phyloP scores from a whole-genome alignment of 371 early-diverging fungal species.

The Blakeslea trispora region DNA sequence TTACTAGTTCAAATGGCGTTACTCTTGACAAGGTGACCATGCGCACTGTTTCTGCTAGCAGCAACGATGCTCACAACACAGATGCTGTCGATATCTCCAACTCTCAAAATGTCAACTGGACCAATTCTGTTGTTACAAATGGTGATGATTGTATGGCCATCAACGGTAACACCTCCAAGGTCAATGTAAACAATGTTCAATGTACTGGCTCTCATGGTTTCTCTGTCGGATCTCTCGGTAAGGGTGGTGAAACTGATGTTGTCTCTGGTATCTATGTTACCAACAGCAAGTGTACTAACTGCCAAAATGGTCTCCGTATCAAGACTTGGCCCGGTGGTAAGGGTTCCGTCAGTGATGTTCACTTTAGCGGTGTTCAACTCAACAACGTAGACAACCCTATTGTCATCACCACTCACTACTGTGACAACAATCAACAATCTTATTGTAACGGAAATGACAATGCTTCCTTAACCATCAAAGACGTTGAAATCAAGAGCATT shows the following conservation, averaged over 20 bases:
- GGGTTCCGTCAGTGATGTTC: constrained; percentile 30
- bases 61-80: constrained; percentile 31
- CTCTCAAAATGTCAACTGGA: constrained; percentile 27
- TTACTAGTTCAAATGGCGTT: constrained; percentile 27
- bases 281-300: too few relatives aligned
- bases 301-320: too few relatives aligned
- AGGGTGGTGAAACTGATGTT: constrained; percentile 26
- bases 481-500: constrained; percentile 27
- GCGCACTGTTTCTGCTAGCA: constrained; percentile 29
- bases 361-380: constrained; percentile 23
- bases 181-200: constrained; percentile 24
- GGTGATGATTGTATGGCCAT: constrained; percentile 42
- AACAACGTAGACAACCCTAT: constrained; percentile 32
- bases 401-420: too few relatives aligned
- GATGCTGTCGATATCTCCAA: constrained; percentile 40
- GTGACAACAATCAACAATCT: constrained; percentile 30
- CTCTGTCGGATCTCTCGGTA: constrained; percentile 38
- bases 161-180: constrained; percentile 28
- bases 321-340: constrained; percentile 32
- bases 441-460: constrained; percentile 27
- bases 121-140: constrained; percentile 19
- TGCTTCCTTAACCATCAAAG: constrained; percentile 27
- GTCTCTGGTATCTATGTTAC: constrained; percentile 31
- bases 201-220: constrained; percentile 40
- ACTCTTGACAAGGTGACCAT: constrained; percentile 24